A percentile compares a stretch with the other conserved stretches of the same genome.
These are phyloP conservation scores for Coemansia sp. DNA, from an alignment of 192 early-diverging fungal genomes.

Conservation along the genomic window DNA sequence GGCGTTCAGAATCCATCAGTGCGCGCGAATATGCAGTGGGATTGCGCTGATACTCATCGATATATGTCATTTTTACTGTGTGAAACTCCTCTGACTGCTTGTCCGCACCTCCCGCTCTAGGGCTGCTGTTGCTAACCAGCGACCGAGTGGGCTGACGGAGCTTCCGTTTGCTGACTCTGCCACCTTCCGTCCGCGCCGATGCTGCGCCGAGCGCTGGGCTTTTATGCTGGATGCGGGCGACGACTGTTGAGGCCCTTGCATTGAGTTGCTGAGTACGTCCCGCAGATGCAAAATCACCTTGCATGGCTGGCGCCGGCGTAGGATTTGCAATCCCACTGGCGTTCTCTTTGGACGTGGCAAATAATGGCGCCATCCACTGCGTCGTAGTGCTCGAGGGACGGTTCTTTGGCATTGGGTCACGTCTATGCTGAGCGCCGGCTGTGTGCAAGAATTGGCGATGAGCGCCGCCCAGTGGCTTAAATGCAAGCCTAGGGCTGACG, in stretches of 20 bases:
- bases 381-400: neutral
- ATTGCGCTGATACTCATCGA: slow-evolving; percentile 50
- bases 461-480: neutral
- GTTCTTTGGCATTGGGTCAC: neutral
- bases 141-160: slow-evolving; percentile 34
- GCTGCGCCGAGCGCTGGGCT: neutral
- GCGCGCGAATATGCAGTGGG: slow-evolving; percentile 47
- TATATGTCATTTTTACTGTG: slow-evolving; percentile 25
- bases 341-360: neutral
- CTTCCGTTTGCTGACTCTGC: slow-evolving; percentile 45
- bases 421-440: neutral
- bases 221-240: neutral
- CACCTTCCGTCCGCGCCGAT: neutral
- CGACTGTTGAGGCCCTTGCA: neutral
- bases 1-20: slow-evolving; percentile 30
- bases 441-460: neutral
- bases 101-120: neutral
- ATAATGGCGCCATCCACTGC: neutral
- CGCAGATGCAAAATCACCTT: neutral
- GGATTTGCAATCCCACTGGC: slow-evolving; percentile 3
- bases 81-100: slow-evolving; percentile 7
- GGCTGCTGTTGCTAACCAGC: neutral
- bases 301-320: neutral
- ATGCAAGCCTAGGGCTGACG: neutral
- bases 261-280: neutral